Percentiles rank a stretch among this genome's conserved stretches.
Conservation (phyloP, 805 yeast species). For the Starmerella sp. region DNA sequence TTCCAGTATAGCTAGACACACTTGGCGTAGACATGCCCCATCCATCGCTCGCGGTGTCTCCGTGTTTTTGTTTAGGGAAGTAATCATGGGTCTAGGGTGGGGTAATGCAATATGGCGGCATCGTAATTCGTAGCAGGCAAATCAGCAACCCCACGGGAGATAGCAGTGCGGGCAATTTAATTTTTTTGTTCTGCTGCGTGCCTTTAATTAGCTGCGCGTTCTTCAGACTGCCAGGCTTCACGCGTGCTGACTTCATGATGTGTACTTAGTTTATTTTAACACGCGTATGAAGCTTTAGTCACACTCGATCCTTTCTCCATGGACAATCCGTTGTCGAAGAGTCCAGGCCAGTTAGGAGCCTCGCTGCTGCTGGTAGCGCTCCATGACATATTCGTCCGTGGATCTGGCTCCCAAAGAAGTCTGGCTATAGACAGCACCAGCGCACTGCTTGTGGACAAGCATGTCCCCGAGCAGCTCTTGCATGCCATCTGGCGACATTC, state of each 20-base stretch:
- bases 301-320: slow-evolving; percentile 12
- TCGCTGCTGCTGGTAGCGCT: slow-evolving; percentile 29
- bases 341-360: slow-evolving; percentile 25
- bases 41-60: too few species aligned
- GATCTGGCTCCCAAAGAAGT: slow-evolving; percentile 17
- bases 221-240: too few species aligned
- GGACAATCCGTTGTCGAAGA: slow-evolving; percentile 28
- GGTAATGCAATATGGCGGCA: too few species aligned
- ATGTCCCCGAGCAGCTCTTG: slow-evolving; percentile 28
- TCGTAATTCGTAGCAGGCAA: too few species aligned
- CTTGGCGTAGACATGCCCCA: too few species aligned
- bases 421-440: slow-evolving; percentile 28
- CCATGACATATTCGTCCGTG: slow-evolving; percentile 26
- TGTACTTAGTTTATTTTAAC: neutral
- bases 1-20: too few species aligned
- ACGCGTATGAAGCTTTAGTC: neutral
- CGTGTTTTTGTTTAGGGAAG: too few species aligned
- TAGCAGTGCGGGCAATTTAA: too few species aligned
- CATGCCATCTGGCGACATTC: slow-evolving; percentile 33
- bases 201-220: too few species aligned
- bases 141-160: too few species aligned
- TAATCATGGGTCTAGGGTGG: too few species aligned
- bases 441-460: slow-evolving; percentile 26
- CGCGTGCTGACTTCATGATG: neutral
- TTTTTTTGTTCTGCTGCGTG: too few species aligned